phyloP scores from a whole-genome alignment of 2,329 filamentous ascomycete genomes.

The Venturia nashicola region DNA sequence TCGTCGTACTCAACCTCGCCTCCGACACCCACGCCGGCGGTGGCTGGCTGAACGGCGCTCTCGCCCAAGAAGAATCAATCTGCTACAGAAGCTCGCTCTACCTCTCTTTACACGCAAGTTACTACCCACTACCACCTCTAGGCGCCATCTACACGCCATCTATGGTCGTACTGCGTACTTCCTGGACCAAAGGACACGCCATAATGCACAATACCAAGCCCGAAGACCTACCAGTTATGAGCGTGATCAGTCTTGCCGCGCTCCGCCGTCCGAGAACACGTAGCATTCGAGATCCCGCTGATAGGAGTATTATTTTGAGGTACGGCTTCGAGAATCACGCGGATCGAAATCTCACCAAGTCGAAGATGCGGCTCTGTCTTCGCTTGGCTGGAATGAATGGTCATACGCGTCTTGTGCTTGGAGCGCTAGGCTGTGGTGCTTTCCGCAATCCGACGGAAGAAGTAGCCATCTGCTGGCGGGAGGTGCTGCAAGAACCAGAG shows the following conservation, averaged over 20 bases:
- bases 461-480: slow-evolving; percentile 50
- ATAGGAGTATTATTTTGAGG: neutral
- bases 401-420: slow-evolving; percentile 50
- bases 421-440: slow-evolving; percentile 57
- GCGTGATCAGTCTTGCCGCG: slow-evolving; percentile 43
- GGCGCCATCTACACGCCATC: slow-evolving; percentile 48
- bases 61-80: slow-evolving; percentile 58
- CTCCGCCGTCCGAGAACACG: slow-evolving; percentile 6
- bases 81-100: slow-evolving; percentile 50
- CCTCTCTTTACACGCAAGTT: slow-evolving; percentile 31
- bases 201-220: slow-evolving; percentile 32
- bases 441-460: slow-evolving; percentile 50
- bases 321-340: slow-evolving; percentile 14
- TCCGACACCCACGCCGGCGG: slow-evolving; percentile 47
- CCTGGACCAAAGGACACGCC: slow-evolving; percentile 32
- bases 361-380: slow-evolving; percentile 50
- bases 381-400: slow-evolving; percentile 45
- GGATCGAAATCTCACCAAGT: slow-evolving; percentile 44
- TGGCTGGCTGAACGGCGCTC: slow-evolving; percentile 48
- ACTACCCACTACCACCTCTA: slow-evolving; percentile 41
- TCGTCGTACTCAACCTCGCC: slow-evolving; percentile 57
- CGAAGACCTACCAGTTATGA: slow-evolving; percentile 46
- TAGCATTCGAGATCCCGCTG: neutral
- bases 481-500: slow-evolving; percentile 48
- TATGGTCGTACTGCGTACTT: slow-evolving; percentile 46